These are phyloP conservation scores for Didymellaceae sp. DNA, from an alignment of 2,329 filamentous ascomycete genomes.

Conservation along the genomic window DNA sequence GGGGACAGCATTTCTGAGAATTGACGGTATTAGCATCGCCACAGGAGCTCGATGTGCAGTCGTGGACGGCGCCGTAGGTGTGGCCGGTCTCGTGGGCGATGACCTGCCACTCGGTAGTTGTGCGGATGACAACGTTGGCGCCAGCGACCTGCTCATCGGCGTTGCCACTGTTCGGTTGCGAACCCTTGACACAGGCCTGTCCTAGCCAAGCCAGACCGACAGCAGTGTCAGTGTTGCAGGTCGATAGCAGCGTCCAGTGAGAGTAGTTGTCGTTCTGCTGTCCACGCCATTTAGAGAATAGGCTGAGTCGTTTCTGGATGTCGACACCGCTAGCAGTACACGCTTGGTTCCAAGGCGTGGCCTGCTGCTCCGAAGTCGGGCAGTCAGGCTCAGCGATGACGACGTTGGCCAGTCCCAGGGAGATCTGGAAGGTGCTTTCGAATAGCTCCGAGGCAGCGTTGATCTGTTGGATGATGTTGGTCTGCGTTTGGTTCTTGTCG, in stretches of 20 bases:
- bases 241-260: constrained; percentile 90
- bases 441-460: constrained; percentile 88
- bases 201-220: constrained; percentile 94
- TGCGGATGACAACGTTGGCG: constrained; percentile 88
- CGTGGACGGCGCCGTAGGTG: constrained; percentile 94
- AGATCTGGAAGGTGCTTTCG: constrained; percentile 92
- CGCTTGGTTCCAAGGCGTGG: constrained; percentile 82
- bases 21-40: constrained; percentile 63
- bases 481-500: constrained; percentile 71
- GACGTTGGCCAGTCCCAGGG: constrained; percentile 85
- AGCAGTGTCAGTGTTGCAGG: constrained; percentile 79
- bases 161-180: constrained; percentile 53
- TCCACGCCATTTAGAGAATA: constrained; percentile 90
- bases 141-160: constrained; percentile 77
- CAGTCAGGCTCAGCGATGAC: constrained; percentile 79
- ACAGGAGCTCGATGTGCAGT: constrained; percentile 78
- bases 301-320: constrained; percentile 80
- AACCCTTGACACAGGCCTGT: constrained; percentile 74
- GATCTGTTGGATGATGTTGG: constrained; percentile 82
- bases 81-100: constrained; percentile 94
- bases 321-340: constrained; percentile 68
- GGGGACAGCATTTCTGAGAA: constrained; percentile 79
- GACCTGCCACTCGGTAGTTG: constrained; percentile 88
- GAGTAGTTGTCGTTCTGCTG: constrained; percentile 79
- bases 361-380: constrained; percentile 69